A percentile compares a stretch with the other conserved stretches of the same genome.
Conservation (phyloP, 2,329 filamentous ascomycete species). For the Fusarium metavorans region DNA sequence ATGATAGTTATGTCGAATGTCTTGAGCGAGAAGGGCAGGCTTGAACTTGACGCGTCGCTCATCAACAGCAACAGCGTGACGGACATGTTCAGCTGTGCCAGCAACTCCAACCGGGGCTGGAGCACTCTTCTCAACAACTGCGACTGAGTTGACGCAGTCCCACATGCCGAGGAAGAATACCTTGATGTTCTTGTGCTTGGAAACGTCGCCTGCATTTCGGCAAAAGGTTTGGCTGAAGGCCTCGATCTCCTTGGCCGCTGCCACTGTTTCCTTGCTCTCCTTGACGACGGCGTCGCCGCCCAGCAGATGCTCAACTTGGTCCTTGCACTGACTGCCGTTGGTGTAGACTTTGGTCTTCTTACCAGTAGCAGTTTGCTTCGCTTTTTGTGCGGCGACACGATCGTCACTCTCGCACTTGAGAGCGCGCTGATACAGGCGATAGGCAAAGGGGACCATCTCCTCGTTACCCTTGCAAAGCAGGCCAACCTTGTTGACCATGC, state of each 20-base stretch:
- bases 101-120: constrained; percentile 52
- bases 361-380: not conserved
- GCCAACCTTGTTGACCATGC: constrained; percentile 63
- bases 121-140: constrained; percentile 54
- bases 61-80: constrained; percentile 66
- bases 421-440: constrained; percentile 56
- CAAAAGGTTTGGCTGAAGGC: constrained; percentile 64
- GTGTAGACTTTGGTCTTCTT: not conserved
- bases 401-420: constrained; percentile 50
- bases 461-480: constrained; percentile 65
- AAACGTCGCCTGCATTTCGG: constrained; percentile 44
- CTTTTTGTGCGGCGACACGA: not conserved
- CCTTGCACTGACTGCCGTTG: not conserved
- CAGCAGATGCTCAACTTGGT: constrained; percentile 10
- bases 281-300: constrained; percentile 30
- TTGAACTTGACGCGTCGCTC: constrained; percentile 68
- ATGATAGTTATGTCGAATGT: constrained; percentile 43
- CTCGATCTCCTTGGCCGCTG: constrained; percentile 51
- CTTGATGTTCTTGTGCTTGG: constrained; percentile 52
- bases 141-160: constrained; percentile 66
- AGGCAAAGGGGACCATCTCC: constrained; percentile 66
- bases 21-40: constrained; percentile 59
- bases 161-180: constrained; percentile 67
- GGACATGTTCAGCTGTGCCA: constrained; percentile 59
- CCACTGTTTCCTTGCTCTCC: constrained; percentile 35